These are phyloP conservation scores for Marchantia polymorpha DNA, from an alignment of 225 moss, liverwort and hornwort species.

Conservation along the genomic window DNA sequence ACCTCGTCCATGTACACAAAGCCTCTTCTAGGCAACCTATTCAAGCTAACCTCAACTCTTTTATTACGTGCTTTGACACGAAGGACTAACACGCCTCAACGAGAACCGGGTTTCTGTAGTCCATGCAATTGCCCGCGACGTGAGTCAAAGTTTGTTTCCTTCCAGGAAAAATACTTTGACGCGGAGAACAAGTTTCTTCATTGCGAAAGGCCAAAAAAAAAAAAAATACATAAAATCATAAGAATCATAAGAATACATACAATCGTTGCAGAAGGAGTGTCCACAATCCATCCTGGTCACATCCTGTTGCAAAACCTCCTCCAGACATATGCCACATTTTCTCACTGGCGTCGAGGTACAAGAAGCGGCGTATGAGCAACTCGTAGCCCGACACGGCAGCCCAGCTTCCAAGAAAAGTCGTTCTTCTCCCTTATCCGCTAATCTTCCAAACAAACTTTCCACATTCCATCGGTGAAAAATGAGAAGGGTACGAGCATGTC, in stretches of 20 bases:
- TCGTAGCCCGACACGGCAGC: slow-evolving; percentile 63
- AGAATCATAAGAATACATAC: slow-evolving; percentile 50
- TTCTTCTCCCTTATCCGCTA: slow-evolving; percentile 80
- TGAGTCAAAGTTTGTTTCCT: too few species aligned
- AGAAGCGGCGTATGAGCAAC: slow-evolving; percentile 34
- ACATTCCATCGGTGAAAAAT: slow-evolving; percentile 97
- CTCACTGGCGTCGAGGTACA: slow-evolving; percentile 33
- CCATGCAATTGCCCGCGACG: too few species aligned
- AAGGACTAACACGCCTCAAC: too few species aligned
- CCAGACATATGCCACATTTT: slow-evolving; percentile 81
- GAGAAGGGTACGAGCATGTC: slow-evolving; percentile 87
- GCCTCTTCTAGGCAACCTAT: too few species aligned
- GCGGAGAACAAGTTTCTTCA: too few species aligned
- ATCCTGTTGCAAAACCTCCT: slow-evolving; percentile 60
- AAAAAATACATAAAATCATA: too few species aligned
- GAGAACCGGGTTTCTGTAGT: too few species aligned
- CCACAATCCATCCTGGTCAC: slow-evolving; percentile 94
- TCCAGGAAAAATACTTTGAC: too few species aligned
- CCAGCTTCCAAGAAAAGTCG: slow-evolving; percentile 85
- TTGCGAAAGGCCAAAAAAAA: too few species aligned
- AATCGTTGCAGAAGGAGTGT: slow-evolving; percentile 88
- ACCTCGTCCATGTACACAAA: too few species aligned
- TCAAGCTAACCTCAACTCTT: too few species aligned
- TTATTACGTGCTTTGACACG: too few species aligned
- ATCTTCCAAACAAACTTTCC: slow-evolving; percentile 79